Conservation (phyloP, 2,329 filamentous ascomycete genomes). For the Claviceps quebecensis region DNA sequence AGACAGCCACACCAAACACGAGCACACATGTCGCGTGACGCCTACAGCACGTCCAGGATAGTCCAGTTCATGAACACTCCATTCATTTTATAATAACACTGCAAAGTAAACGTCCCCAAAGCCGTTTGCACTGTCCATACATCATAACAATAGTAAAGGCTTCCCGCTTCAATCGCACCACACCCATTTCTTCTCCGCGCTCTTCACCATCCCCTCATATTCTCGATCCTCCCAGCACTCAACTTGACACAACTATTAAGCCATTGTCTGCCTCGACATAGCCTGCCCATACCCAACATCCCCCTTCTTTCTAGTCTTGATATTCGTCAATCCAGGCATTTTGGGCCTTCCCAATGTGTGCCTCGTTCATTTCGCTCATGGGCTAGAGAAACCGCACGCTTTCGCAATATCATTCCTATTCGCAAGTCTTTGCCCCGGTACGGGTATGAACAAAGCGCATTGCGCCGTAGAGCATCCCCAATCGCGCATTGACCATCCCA, state of each 20-base stretch:
- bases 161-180: not conserved
- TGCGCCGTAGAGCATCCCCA: no score
- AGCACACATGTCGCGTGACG: no score
- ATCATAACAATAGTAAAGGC: slow-evolving; percentile 2
- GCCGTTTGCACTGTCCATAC: slow-evolving; percentile 1
- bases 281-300: no score
- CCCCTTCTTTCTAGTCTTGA: no score
- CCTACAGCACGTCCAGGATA: not conserved
- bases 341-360: no score
- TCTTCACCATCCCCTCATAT: not conserved
- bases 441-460: no score
- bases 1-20: no score
- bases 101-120: not conserved
- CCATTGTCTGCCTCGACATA: not conserved
- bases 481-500: not conserved
- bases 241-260: not conserved
- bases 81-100: slow-evolving; percentile 2
- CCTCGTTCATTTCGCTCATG: no score
- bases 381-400: no score
- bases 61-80: not conserved
- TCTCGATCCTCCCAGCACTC: not conserved
- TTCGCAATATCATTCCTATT: no score
- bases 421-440: no score
- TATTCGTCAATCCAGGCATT: no score
- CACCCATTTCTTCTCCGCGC: not conserved